Evolutionary conservation across 1,284 basidiomycete species (phyloP), one percentile per base, ranked within the genome.

Genomic region (Wallemia hederae): DNA sequence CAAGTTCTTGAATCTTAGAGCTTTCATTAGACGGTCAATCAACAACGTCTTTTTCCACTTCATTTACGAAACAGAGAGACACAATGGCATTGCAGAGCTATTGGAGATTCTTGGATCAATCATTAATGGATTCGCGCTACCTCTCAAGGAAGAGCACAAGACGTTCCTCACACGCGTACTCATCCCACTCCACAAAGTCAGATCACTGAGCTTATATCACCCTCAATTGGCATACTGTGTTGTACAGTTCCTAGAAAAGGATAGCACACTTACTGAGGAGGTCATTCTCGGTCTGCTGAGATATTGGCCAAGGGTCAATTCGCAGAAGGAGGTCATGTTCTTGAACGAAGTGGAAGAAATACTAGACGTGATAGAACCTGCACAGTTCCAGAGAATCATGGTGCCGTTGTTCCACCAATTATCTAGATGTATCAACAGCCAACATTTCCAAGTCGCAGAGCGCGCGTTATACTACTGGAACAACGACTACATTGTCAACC

Each of bases 291-390:
- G 94, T 22, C 76, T 99, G 24, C 77, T 99, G 69, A 85, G 86
- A 69, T 99, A 80, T 74, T 99, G 94, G 94, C 94, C 94, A 56
- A 98, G 98, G 73, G 92, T 98, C 67, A 98, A 98, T 72, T 92
- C 88, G 58, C 91, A 90, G n/a, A 99, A 99, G 73, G 94, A 98
- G 71, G 94, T 98, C 72, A 98, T 99, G 94, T 98, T 89, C 75
- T 76, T 99, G 65, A 98, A 97, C 73, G 94, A 99, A 75, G 89
- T 98, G 62, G 94, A 99, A 72, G 94, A 99, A 74, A 88, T 99
- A 22, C 74, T 99, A 63, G 94, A 99, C 71, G 94, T 98, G 61
- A 97, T 97, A 66, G 92, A 98, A 70, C 88, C 90, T 7, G 78
- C 77, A 62, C 92, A 98, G 72, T 99, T 98, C 74, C 83, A 83